Conservation (phyloP, 192 early-diverging fungal genomes). For the Piromyces finnis region DNA sequence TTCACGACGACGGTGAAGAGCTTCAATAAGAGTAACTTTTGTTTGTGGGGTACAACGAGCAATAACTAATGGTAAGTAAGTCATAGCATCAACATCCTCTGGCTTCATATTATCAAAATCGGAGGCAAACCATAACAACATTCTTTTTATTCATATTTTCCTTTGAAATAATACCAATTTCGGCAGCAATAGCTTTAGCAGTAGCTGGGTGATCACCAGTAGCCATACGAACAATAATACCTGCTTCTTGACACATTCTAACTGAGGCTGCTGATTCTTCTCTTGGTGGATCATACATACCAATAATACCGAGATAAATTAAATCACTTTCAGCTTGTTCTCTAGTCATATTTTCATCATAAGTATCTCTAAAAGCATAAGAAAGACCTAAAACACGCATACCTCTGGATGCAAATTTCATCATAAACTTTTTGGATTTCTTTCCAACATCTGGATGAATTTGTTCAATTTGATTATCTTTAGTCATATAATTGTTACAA, state of each 20-base stretch:
- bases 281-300: constrained; percentile 9
- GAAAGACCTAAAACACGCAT: constrained; percentile 55
- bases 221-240: constrained; percentile 7
- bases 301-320: constrained; percentile 5
- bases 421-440: background rate
- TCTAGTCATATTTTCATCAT: background rate
- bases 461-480: background rate
- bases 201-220: constrained; percentile 8
- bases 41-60: constrained; percentile 20
- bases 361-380: constrained; percentile 23
- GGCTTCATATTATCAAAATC: constrained; percentile 12
- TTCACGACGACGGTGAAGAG: constrained; percentile 35
- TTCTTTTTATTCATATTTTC: constrained; percentile 3
- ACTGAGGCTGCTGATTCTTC: background rate
- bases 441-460: background rate
- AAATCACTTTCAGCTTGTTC: constrained; percentile 5
- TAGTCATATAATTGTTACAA: background rate
- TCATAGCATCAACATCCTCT: constrained; percentile 11
- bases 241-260: constrained; percentile 1
- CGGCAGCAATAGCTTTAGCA: constrained; percentile 8
- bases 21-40: constrained; percentile 16
- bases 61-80: constrained; percentile 17
- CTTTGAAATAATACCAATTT: constrained; percentile 4
- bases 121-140: background rate
- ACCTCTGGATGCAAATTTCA: background rate